Base-by-base conservation (phyloP, 352 stramenopile genomes). In the Pythium guiyangense region DNA sequence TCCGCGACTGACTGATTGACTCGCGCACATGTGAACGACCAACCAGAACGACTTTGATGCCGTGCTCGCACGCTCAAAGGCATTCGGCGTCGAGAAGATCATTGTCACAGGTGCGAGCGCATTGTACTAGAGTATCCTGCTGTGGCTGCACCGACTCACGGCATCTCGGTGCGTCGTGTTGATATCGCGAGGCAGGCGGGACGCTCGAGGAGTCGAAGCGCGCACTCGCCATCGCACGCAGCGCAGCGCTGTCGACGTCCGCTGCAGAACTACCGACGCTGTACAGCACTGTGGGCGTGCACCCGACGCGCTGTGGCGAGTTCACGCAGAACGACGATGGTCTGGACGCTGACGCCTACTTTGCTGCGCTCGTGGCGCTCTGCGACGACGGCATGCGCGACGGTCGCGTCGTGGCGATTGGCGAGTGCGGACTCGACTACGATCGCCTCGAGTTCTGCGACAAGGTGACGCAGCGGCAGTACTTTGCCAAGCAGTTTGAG, bases 391-490 rank as follows among this genome's bases (percentile, higher is more conserved):
- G 85, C 31, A 69, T 71, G 57, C 22, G 60, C 26, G 73, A 86
- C 34, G 79, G 69, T 25, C 81, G 69, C 51, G 84, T 98, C 15
- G 88, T 97, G 39, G 97, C 97, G 20, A 88, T 99, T 57, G 96
- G 97, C 34, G 97, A 99, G 76, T 98, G 92, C 60, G 97, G 96
- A 44, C 71, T 99, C 43, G 96, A 99, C 75, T 99, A 99, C 70
- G 97, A 98, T 71, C 81, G 97, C 20, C 75, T 98, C 25, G 75
- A 99, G 62, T 99, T 99, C 61, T 98, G 88, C 73, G 66, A 81
- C 27, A 97, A 92, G 59, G 76, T 85, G 47, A 85, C 82, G 51
- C 96, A 99, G 70, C 65, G 84, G 39, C 83, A 90, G 49, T 97
- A 96, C 64, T 98, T 99, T 73, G 70, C 94, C 60, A 80, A 84